Evolutionary conservation across 2,329 filamentous ascomycete species (phyloP).

Genomic region (Botryotinia narcissicola): DNA sequence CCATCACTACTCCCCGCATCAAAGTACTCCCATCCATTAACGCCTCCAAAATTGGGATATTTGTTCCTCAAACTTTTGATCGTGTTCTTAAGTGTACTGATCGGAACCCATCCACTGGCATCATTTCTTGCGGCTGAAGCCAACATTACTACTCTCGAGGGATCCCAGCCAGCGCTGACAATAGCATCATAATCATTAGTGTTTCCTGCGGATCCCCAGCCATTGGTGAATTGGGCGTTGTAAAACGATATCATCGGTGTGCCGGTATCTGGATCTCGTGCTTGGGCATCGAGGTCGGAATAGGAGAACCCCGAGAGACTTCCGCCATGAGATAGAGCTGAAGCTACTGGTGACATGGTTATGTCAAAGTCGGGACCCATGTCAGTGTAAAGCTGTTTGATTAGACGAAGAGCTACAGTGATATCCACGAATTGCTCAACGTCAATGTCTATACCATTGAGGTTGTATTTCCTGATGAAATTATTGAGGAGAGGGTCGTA

Average conservation of each 20-base stretch:
- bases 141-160: conserved; percentile 20
- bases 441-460: conserved; percentile 86
- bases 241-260: conserved; percentile 21
- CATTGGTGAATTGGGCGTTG: conserved; percentile 25
- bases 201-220: conserved; percentile 17
- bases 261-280: conserved; percentile 6
- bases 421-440: conserved; percentile 78
- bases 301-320: conserved; percentile 62
- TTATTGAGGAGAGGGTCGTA: conserved; percentile 22
- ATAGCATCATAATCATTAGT: conserved; percentile 19
- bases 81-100: conserved; percentile 32
- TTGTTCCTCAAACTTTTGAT: conserved; percentile 36
- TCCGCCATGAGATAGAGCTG: conserved; percentile 51
- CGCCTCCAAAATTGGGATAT: conserved; percentile 24
- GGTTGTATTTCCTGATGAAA: conserved; percentile 67
- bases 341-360: conserved; percentile 56
- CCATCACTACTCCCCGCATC: conserved; percentile 51
- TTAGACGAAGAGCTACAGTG: conserved; percentile 73
- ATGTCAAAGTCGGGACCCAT: conserved; percentile 67
- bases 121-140: conserved; percentile 17
- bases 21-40: conserved; percentile 55
- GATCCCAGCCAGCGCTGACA: conserved; percentile 22
- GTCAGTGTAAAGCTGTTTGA: conserved; percentile 69
- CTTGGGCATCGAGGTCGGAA: conserved; percentile 71
- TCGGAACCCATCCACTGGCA: conserved; percentile 20